Percentiles rank a stretch among this genome's conserved stretches.
These are phyloP conservation scores for Agaricus subrufescens DNA, from an alignment of 768 basidiomycete genomes.

Conservation along the genomic window DNA sequence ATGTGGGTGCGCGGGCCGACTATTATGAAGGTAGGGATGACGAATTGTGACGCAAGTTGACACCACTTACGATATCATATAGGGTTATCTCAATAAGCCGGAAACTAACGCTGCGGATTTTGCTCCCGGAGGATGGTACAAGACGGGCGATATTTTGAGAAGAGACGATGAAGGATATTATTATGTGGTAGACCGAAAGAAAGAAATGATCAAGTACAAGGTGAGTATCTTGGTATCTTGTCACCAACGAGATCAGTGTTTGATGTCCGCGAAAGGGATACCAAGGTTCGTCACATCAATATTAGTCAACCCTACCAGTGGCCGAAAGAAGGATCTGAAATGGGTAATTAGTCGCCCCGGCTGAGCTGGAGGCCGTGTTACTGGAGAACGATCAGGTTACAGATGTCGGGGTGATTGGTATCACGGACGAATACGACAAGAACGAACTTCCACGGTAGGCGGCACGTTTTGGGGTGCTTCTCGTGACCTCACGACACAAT, in stretches of 20 bases:
- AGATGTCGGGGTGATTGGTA: slow-evolving; percentile 65
- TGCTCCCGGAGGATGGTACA: slow-evolving; percentile 61
- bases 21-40: slow-evolving; percentile 53
- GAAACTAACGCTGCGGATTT: slow-evolving; percentile 53
- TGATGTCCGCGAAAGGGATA: slow-evolving; percentile 13
- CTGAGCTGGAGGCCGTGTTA: slow-evolving; percentile 61
- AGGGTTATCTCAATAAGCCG: slow-evolving; percentile 62
- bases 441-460: slow-evolving; percentile 64
- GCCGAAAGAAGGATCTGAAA: not conserved
- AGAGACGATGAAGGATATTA: slow-evolving; percentile 56
- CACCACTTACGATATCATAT: not conserved
- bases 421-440: slow-evolving; percentile 43
- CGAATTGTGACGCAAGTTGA: not conserved
- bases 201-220: slow-evolving; percentile 60
- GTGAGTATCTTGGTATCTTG: slow-evolving; percentile 13
- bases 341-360: slow-evolving; percentile 47
- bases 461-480: not conserved
- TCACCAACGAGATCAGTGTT: not conserved
- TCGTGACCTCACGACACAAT: not conserved
- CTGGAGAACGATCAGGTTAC: slow-evolving; percentile 54
- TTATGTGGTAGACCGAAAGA: slow-evolving; percentile 53
- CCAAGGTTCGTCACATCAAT: slow-evolving; percentile 14
- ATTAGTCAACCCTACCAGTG: not conserved
- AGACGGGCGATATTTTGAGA: slow-evolving; percentile 66
- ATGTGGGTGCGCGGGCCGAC: slow-evolving; percentile 62